Conservation (phyloP, 2,329 filamentous ascomycete genomes). For the Xylaria sp. region DNA sequence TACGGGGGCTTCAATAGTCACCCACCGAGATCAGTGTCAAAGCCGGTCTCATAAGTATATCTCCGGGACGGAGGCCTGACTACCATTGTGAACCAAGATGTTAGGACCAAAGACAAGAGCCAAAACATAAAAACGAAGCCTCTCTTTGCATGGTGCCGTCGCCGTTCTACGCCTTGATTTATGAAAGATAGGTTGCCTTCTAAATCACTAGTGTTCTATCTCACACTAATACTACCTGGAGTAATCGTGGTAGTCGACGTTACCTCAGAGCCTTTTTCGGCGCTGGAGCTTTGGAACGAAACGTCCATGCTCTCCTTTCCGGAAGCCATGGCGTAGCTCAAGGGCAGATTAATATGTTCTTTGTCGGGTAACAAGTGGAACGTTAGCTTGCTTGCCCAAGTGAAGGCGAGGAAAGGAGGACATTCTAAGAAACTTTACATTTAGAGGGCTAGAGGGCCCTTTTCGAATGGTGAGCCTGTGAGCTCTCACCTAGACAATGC, state of each 20-base stretch:
- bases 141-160: background rate
- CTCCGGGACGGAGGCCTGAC: background rate
- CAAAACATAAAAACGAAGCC: background rate
- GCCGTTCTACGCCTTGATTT: background rate
- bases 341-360: background rate
- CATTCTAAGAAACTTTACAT: background rate
- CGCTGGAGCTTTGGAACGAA: background rate
- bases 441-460: background rate
- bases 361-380: background rate
- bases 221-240: background rate
- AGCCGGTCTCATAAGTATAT: constrained; percentile 14
- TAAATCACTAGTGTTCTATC: background rate
- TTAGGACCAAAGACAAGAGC: constrained; percentile 4
- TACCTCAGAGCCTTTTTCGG: background rate
- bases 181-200: background rate
- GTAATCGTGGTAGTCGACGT: constrained; percentile 6
- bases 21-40: constrained; percentile 17
- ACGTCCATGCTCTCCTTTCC: constrained; percentile 5
- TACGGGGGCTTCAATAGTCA: background rate
- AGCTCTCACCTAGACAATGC: background rate
- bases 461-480: background rate
- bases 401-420: background rate
- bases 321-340: background rate
- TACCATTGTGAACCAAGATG: constrained; percentile 6
- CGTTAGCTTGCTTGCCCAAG: background rate